These are phyloP conservation scores for Mortierella sp. DNA, from an alignment of 371 early-diverging fungal genomes.

Conservation along the genomic window DNA sequence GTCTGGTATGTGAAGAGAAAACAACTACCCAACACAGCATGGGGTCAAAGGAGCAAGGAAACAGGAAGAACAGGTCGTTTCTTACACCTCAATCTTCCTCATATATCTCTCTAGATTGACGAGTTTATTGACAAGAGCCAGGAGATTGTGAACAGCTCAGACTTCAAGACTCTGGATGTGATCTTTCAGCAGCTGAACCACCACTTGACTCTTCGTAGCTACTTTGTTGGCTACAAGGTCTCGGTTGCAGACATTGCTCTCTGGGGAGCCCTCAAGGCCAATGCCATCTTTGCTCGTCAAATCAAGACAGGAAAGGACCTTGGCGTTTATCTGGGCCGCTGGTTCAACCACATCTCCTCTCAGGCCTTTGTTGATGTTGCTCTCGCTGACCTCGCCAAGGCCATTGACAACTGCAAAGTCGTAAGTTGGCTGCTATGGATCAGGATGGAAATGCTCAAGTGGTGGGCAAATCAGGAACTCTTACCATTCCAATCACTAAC, in stretches of 20 bases:
- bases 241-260: slow-evolving; percentile 87
- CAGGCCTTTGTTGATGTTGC: slow-evolving; percentile 64
- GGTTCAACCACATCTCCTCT: slow-evolving; percentile 82
- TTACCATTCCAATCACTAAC: no score
- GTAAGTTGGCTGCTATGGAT: slow-evolving; percentile 15
- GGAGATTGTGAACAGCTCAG: slow-evolving; percentile 65
- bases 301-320: slow-evolving; percentile 81
- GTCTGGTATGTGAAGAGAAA: slow-evolving; percentile 22
- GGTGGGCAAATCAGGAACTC: no score
- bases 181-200: slow-evolving; percentile 78
- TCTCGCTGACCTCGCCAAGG: slow-evolving; percentile 61
- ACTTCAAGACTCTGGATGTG: slow-evolving; percentile 78
- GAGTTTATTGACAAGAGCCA: slow-evolving; percentile 75
- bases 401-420: slow-evolving; percentile 53
- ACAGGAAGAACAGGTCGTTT: no score
- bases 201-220: slow-evolving; percentile 84
- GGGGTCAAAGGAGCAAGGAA: no score
- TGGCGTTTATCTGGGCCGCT: slow-evolving; percentile 82
- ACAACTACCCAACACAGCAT: no score
- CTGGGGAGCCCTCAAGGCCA: slow-evolving; percentile 90
- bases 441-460: neutral
- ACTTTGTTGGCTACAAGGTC: slow-evolving; percentile 81
- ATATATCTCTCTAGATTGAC: slow-evolving; percentile 58
- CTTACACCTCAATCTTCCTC: no score
- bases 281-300: slow-evolving; percentile 81